Evolutionary conservation across 768 basidiomycete genomes (phyloP), one percentile per base, ranked within the genome.

Genomic region (Tulasnella sp.): DNA sequence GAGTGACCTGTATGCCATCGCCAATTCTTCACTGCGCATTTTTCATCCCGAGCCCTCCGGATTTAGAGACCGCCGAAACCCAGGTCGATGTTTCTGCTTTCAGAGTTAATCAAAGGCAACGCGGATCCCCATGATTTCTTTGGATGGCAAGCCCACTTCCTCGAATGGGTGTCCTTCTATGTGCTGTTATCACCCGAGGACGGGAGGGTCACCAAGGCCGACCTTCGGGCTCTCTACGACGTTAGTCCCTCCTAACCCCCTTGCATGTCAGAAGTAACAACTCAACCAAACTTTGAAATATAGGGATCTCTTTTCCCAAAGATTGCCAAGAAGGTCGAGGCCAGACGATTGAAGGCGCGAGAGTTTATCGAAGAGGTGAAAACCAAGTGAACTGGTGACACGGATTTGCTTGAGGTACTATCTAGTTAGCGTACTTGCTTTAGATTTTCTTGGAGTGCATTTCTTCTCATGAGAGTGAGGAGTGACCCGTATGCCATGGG

Each of bases 111-210:
- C 69, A 31, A 46, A 37, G 77, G 77, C n/a, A 78, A 78, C 34
- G 58, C 46, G 7, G 58, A 78, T 64, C 77, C 77, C 22, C 40
- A 72, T 37, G 77, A 78, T 40, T 72, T 54, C 28, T 78, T 78
- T 69, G 77, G 77, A 24, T 37, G 34, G 77, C n/a, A 34, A 28
- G 77, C 77, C 9, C 41, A 58, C 28, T 22, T 78, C 11, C 46
- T 78, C 28, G 77, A 78, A 41, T 78, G 77, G 77, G 37, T 20
- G 34, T 64, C 77, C 2, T 37, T 72, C 22, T 78, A 78, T 31
- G 28, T 78, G n/a, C 28, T 78, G 0, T 24, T 78, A 16, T 78
- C 24, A 60, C 77, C 77, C 77, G 54, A 78, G 40, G 77, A 78
- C 64, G 77, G 77, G 28, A 34, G 77, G 37, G 34, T 78, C 37